Percentiles rank a stretch among this genome's conserved stretches.
These are phyloP conservation scores for Saccharomycopsis selenospora DNA, from an alignment of 805 yeast species.

Conservation along the genomic window DNA sequence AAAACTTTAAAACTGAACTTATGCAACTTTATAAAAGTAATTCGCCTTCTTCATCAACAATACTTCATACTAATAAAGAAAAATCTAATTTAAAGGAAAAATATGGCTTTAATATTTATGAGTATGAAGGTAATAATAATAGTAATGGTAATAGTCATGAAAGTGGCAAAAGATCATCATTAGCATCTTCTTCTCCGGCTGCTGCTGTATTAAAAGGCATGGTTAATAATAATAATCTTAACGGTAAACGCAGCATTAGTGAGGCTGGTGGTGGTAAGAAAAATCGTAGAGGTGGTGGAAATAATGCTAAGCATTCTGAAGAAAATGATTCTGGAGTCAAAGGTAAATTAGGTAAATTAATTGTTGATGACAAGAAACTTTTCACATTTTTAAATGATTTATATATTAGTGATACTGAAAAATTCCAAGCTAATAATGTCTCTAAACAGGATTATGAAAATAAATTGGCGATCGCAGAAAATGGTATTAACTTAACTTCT, in stretches of 20 bases:
- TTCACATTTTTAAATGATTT: background rate
- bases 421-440: background rate
- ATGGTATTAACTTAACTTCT: background rate
- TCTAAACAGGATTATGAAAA: background rate
- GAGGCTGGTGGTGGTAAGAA: no score
- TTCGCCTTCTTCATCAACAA: background rate
- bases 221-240: background rate
- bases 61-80: background rate
- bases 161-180: background rate
- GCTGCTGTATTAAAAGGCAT: background rate
- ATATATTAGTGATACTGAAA: background rate
- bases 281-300: background rate
- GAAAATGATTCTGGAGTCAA: background rate
- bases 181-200: background rate
- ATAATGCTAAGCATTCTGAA: background rate
- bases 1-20: background rate
- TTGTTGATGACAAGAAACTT: background rate
- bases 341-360: background rate
- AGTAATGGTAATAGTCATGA: background rate
- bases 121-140: background rate
- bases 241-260: background rate
- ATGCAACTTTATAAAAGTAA: slow-evolving; percentile 1
- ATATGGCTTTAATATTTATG: background rate
- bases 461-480: background rate
- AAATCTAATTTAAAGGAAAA: background rate